Conservation (phyloP, 1,139 yeast genomes). For the Yarrowia galli region DNA sequence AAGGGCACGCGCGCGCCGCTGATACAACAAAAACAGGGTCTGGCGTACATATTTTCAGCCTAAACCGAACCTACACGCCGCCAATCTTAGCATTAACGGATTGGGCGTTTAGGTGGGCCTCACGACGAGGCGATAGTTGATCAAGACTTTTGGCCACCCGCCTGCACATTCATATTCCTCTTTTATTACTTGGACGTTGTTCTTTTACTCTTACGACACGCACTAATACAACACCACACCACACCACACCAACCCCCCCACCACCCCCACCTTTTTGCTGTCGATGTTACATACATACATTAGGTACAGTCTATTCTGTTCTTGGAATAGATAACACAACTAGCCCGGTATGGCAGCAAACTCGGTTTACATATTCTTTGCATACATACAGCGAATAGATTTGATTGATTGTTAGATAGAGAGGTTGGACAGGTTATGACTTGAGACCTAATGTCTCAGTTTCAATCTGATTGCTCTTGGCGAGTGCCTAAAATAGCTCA, state of each 20-base stretch:
- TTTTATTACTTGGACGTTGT: too few species aligned
- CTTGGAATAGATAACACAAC: too few species aligned
- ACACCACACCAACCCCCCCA: background rate
- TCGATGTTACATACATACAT: too few species aligned
- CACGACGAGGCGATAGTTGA: too few species aligned
- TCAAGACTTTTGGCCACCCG: too few species aligned
- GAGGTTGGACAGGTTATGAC: too few species aligned
- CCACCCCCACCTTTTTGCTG: too few species aligned
- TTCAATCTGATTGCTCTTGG: background rate
- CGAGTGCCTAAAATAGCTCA: background rate
- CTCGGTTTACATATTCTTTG: slow-evolving; percentile 18
- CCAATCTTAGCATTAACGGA: background rate
- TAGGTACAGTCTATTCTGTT: too few species aligned
- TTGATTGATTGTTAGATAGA: background rate
- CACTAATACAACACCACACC: background rate
- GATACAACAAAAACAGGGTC: background rate
- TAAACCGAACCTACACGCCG: slow-evolving; percentile 3
- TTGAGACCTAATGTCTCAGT: too few species aligned
- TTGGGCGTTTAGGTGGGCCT: background rate
- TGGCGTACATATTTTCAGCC: background rate
- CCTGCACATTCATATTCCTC: background rate
- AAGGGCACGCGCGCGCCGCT: too few species aligned
- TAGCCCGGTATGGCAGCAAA: background rate
- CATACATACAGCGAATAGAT: slow-evolving; percentile 33
- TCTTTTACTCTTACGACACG: too few species aligned